Base-by-base conservation (phyloP, 495 filamentous ascomycete genomes). In the Podospora anserina region DNA sequence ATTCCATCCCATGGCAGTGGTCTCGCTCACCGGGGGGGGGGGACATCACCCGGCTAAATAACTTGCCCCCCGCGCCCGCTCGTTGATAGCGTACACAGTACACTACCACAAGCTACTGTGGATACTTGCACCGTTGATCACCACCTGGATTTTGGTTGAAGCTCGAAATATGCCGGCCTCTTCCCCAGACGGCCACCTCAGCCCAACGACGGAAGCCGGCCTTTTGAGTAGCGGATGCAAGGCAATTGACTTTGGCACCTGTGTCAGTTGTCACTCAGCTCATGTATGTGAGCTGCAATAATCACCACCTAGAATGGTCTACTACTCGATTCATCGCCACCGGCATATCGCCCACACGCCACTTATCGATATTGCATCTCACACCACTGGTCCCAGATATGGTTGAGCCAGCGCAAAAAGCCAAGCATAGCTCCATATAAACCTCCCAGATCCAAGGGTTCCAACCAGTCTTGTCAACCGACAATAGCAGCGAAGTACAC, bases 31-130 rank as follows among this genome's bases (percentile, higher is more conserved):
- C 23, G 23, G 23, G 23, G 30, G 61, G 61, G 49, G 57, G 65
- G 54, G 58, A 70, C 49, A 53, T 11, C 30, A 61, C 61, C 68
- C 71, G 71, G 71, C 19, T 72, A 72, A 72, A 72, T 72, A 68
- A 23, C 23, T 23, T 23, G 1, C 58, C 64, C 23, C 55, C 55
- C 55, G 55, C 55, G n/a, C 55, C 9, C 9, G 9, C 13, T 49
- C 9, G 9, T 13, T 16, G 39, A 49, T 49, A 49, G 34, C 34
- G 34, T 39, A 1, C 23, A 23, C 23, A 23, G 23, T 23, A 23
- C 23, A 23, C 23, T 23, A 23, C 1, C 23, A 23, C 23, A 32
- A 32, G 30, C 30, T 49, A 49, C 2, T 49, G 23, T 49, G 2
- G 39, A 49, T 11, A 49, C 39, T 16, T 13, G 39, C 39, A 49